phyloP scores from a whole-genome alignment of 2,329 filamentous ascomycete species.

The Claviceps pazoutovae region DNA sequence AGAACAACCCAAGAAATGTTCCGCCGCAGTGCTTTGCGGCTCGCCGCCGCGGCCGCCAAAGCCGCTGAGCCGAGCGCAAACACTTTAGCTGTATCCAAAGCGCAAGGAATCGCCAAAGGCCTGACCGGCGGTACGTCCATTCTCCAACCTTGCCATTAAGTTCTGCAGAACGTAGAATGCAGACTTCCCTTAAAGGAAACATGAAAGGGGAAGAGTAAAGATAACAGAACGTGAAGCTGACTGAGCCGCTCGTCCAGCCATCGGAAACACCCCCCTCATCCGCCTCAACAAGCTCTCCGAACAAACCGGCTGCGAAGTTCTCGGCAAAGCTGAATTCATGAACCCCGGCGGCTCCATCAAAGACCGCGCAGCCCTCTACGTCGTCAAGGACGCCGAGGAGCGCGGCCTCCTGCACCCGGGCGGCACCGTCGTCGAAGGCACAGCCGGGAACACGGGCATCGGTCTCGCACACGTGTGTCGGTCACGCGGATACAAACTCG shows the following conservation, averaged over 20 bases:
- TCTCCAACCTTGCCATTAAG: too few species aligned
- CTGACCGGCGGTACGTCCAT: constrained; percentile 59
- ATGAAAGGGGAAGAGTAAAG: not conserved
- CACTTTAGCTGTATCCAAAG: constrained; percentile 59
- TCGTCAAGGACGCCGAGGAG: constrained; percentile 88
- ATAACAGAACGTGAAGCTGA: not conserved
- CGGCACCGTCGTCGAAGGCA: constrained; percentile 92
- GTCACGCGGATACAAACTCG: constrained; percentile 78
- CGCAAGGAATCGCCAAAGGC: constrained; percentile 65
- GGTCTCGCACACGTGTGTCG: constrained; percentile 94
- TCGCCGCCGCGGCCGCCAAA: constrained; percentile 42
- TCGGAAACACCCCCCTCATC: constrained; percentile 94
- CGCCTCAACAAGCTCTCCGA: constrained; percentile 76
- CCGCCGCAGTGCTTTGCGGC: constrained; percentile 51
- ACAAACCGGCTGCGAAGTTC: constrained; percentile 81
- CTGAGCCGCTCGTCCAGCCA: constrained; percentile 41
- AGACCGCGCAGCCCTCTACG: constrained; percentile 87
- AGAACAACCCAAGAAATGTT: constrained; percentile 39
- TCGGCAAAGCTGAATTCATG: constrained; percentile 97
- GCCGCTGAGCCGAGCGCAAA: constrained; percentile 38
- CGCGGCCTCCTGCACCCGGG: constrained; percentile 67
- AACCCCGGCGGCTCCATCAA: constrained; percentile 96
- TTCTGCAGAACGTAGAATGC: not conserved
- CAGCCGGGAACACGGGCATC: constrained; percentile 95
- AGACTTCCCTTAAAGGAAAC: not conserved